Percentiles rank a stretch among this genome's conserved stretches.
These are phyloP conservation scores for Cyberlindnera lachancei DNA, from an alignment of 805 yeast genomes.

Conservation along the genomic window DNA sequence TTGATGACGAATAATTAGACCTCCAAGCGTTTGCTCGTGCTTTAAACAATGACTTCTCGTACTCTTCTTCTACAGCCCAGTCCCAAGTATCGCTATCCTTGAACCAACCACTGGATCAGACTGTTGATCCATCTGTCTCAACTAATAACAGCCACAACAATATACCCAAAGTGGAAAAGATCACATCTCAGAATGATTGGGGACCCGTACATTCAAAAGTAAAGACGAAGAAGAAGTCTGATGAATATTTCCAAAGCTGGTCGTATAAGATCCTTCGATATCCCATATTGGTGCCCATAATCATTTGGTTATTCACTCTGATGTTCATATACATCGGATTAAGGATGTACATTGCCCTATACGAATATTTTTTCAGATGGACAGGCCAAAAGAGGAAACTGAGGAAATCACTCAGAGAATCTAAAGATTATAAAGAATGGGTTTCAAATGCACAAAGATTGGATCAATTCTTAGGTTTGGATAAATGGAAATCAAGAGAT, in stretches of 20 bases:
- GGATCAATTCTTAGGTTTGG: slow-evolving; percentile 51
- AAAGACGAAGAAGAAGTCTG: slow-evolving; percentile 9
- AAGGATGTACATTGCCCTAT: slow-evolving; percentile 53
- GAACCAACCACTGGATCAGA: slow-evolving; percentile 1
- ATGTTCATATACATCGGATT: slow-evolving; percentile 43
- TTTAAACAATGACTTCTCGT: slow-evolving; percentile 5
- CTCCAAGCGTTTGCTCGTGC: slow-evolving; percentile 10
- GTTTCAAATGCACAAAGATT: slow-evolving; percentile 45
- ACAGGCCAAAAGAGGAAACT: slow-evolving; percentile 46
- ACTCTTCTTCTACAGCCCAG: slow-evolving; percentile 1
- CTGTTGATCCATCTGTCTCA: too few species aligned
- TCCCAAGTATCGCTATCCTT: slow-evolving; percentile 1
- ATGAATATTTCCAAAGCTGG: slow-evolving; percentile 28
- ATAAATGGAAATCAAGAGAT: slow-evolving; percentile 56
- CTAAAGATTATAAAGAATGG: slow-evolving; percentile 57
- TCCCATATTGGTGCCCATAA: slow-evolving; percentile 50
- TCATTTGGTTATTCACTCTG: slow-evolving; percentile 47
- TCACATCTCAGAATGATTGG: slow-evolving; percentile 40
- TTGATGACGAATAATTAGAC: too few species aligned
- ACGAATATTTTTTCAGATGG: slow-evolving; percentile 56
- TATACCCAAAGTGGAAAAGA: slow-evolving; percentile 22
- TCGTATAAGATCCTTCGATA: slow-evolving; percentile 50
- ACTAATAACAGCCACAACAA: too few species aligned
- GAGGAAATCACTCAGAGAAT: slow-evolving; percentile 39
- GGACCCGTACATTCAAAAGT: slow-evolving; percentile 29